phyloP scores from a whole-genome alignment of 208 protist species.

The Balamuthia mandrillaris region DNA sequence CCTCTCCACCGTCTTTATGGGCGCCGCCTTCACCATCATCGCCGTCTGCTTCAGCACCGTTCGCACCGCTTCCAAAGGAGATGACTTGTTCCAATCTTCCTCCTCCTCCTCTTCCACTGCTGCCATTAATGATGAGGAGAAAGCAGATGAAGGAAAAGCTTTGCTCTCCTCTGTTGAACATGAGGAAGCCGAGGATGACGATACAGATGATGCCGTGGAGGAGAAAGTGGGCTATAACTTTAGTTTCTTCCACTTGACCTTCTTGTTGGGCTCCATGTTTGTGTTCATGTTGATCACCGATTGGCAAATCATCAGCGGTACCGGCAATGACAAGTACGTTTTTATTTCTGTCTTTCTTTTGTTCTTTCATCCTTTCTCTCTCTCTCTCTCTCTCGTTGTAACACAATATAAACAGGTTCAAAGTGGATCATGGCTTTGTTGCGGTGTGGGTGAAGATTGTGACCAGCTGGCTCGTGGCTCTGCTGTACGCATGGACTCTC shows the following conservation, averaged over 20 bases:
- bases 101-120: conserved; percentile 73
- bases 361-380: not conserved
- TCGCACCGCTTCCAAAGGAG: conserved; percentile 38
- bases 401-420: not conserved
- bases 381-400: not conserved
- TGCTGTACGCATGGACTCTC: conserved; percentile 87
- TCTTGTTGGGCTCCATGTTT: conserved; percentile 90
- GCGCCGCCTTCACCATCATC: conserved; percentile 68
- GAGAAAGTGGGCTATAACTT: conserved; percentile 71
- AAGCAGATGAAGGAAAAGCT: conserved; percentile 70
- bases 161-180: not conserved
- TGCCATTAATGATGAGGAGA: conserved; percentile 72
- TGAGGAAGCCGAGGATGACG: not conserved
- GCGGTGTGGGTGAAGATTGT: conserved; percentile 84
- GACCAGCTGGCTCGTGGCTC: conserved; percentile 78
- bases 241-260: conserved; percentile 88
- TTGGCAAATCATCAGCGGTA: conserved; percentile 81
- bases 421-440: conserved; percentile 53
- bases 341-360: not conserved
- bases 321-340: conserved; percentile 17
- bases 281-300: conserved; percentile 85
- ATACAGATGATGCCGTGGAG: conserved; percentile 63
- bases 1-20: conserved; percentile 68
- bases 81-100: not conserved
- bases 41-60: conserved; percentile 55